phyloP scores from a whole-genome alignment of 768 basidiomycete genomes.

The Russula sp. region DNA sequence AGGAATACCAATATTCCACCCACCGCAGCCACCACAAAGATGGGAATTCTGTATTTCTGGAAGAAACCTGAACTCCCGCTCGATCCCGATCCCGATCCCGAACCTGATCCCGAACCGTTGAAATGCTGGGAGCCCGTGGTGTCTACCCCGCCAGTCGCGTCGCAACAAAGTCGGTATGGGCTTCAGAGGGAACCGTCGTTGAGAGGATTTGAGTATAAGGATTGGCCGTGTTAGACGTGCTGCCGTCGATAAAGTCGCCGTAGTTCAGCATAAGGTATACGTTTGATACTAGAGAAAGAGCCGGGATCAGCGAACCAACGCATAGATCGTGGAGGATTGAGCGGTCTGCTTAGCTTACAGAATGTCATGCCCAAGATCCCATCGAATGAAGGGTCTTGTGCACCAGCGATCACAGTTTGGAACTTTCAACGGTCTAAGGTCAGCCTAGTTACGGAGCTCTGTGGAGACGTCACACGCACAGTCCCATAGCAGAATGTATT shows the following conservation, averaged over 20 bases:
- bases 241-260: constrained; percentile 54
- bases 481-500: constrained; percentile 38
- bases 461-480: constrained; percentile 24
- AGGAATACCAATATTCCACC: background rate
- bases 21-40: background rate
- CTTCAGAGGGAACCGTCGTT: constrained; percentile 40
- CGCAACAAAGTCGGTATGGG: constrained; percentile 20
- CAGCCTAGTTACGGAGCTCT: background rate
- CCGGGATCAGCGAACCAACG: background rate
- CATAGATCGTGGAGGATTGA: background rate
- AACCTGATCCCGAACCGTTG: background rate
- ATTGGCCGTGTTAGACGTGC: constrained; percentile 37
- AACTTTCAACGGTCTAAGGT: constrained; percentile 47
- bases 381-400: constrained; percentile 51
- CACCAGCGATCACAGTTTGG: constrained; percentile 60
- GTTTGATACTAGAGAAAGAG: constrained; percentile 52
- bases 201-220: constrained; percentile 65
- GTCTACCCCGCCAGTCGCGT: constrained; percentile 18
- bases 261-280: constrained; percentile 61
- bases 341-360: constrained; percentile 48
- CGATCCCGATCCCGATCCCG: background rate
- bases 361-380: constrained; percentile 73
- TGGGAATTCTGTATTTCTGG: constrained; percentile 13
- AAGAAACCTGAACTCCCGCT: background rate
- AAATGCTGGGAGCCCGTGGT: constrained; percentile 4